Percentiles rank a stretch among this genome's conserved stretches.
Conservation (phyloP, 2,329 filamentous ascomycete genomes). For the Sporothrix schenckii region DNA sequence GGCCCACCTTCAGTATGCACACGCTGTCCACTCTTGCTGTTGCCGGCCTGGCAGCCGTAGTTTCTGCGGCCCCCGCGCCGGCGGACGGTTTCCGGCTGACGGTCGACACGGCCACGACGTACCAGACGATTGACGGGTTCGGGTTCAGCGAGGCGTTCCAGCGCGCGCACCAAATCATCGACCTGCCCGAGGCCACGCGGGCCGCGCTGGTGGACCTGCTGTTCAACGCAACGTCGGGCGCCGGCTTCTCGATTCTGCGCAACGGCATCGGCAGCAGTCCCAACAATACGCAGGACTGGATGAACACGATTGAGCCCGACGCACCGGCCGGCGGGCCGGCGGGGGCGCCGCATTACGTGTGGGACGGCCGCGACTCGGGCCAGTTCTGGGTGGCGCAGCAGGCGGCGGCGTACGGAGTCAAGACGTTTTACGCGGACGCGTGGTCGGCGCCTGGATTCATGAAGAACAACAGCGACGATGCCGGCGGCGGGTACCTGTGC, state of each 20-base stretch:
- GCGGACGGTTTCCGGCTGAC: slow-evolving; percentile 28
- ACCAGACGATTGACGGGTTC: slow-evolving; percentile 49
- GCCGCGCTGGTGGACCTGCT: slow-evolving; percentile 45
- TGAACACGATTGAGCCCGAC: slow-evolving; percentile 44
- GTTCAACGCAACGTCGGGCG: slow-evolving; percentile 44
- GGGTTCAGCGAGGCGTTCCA: slow-evolving; percentile 49
- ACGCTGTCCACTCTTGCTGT: background rate
- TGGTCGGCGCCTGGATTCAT: slow-evolving; percentile 50
- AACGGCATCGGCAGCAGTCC: slow-evolving; percentile 48
- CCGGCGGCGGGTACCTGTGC: slow-evolving; percentile 44
- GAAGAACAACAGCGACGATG: slow-evolving; percentile 47
- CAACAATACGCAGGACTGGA: slow-evolving; percentile 43
- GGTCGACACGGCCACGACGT: slow-evolving; percentile 37
- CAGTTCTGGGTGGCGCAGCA: slow-evolving; percentile 51
- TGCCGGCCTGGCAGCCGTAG: background rate
- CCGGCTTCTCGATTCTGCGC: slow-evolving; percentile 46
- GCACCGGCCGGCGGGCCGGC: slow-evolving; percentile 41
- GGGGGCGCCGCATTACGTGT: slow-evolving; percentile 40
- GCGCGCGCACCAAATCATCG: slow-evolving; percentile 43
- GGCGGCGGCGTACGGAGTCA: slow-evolving; percentile 42
- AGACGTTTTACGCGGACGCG: slow-evolving; percentile 46
- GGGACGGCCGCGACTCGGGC: slow-evolving; percentile 44
- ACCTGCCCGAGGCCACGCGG: slow-evolving; percentile 43
- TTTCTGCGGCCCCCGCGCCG: background rate
- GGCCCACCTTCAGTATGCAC: background rate